A percentile compares a stretch with the other conserved stretches of the same genome.
Evolutionary conservation across 495 filamentous ascomycete species (phyloP).

Genomic region (Talaromyces nanjingensis): DNA sequence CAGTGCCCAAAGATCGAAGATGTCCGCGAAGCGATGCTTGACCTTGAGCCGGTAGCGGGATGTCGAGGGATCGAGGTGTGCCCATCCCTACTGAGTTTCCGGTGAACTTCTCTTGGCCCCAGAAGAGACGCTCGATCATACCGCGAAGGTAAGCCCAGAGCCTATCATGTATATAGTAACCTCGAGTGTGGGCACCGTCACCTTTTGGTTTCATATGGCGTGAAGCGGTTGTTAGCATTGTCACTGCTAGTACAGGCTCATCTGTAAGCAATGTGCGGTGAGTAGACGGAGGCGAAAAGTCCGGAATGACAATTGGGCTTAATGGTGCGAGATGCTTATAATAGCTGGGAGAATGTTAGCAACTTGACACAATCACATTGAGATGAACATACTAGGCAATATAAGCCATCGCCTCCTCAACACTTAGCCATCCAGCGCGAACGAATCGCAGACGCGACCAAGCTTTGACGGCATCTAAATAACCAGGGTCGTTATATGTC

Average conservation of each 20-base stretch:
- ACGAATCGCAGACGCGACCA: conserved; percentile 92
- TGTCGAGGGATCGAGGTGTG: conserved; percentile 52
- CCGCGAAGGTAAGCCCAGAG: conserved; percentile 92
- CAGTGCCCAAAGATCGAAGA: conserved; percentile 81
- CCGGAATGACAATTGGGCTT: conserved; percentile 83
- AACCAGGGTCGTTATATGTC: conserved; percentile 26
- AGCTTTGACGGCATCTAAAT: conserved; percentile 63
- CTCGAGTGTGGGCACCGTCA: conserved; percentile 75
- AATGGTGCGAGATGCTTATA: conserved; percentile 83
- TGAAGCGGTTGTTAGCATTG: conserved; percentile 83
- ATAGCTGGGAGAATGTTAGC: conserved; percentile 49
- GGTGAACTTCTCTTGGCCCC: conserved; percentile 91
- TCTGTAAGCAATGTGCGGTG: conserved; percentile 75
- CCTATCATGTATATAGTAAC: conserved; percentile 87
- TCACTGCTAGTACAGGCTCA: conserved; percentile 86
- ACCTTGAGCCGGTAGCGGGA: conserved; percentile 47
- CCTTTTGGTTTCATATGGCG: conserved; percentile 72
- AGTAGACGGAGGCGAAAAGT: conserved; percentile 65
- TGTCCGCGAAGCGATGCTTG: conserved; percentile 55
- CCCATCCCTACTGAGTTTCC: conserved; percentile 79
- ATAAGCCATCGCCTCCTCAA: conserved; percentile 84
- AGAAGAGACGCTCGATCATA: conserved; percentile 90
- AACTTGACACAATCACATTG: neutral
- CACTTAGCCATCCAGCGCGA: conserved; percentile 91
- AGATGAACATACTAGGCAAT: conserved; percentile 67